phyloP scores from a whole-genome alignment of 2,329 filamentous ascomycete species.

The Tolypocladium ovalisporum region DNA sequence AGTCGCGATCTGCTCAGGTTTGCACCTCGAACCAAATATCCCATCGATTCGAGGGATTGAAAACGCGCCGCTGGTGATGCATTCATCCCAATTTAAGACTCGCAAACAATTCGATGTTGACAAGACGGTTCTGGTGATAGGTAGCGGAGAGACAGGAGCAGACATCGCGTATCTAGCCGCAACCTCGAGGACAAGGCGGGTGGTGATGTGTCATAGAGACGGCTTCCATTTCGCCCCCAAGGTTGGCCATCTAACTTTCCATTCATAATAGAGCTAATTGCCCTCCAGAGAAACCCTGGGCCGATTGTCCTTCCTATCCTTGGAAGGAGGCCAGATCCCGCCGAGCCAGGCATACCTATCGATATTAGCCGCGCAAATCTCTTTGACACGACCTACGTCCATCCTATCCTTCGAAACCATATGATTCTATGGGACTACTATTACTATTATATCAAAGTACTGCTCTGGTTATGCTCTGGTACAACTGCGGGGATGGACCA shows the following conservation, averaged over 20 bases:
- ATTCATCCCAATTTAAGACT: conserved; percentile 31
- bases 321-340: conserved; percentile 4
- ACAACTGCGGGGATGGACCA: conserved; percentile 28
- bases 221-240: conserved; percentile 30
- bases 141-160: conserved; percentile 31
- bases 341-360: conserved; percentile 24
- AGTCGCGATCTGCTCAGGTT: conserved; percentile 30
- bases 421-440: conserved; percentile 29
- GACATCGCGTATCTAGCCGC: conserved; percentile 30
- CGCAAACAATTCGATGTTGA: conserved; percentile 24
- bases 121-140: conserved; percentile 30
- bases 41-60: conserved; percentile 25
- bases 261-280: too few species aligned
- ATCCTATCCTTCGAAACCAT: conserved; percentile 25
- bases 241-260: conserved; percentile 9
- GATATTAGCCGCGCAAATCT: conserved; percentile 30
- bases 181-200: conserved; percentile 25
- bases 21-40: conserved; percentile 27
- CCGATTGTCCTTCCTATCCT: conserved; percentile 9
- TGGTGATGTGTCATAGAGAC: conserved; percentile 30
- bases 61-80: conserved; percentile 22
- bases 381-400: conserved; percentile 35
- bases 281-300: conserved; percentile 6
- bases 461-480: conserved; percentile 21
- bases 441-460: conserved; percentile 24